Percentiles rank a stretch among this genome's conserved stretches.
Conservation (phyloP, 208 protist genomes). For the Leptomonas pyrrhocoris region DNA sequence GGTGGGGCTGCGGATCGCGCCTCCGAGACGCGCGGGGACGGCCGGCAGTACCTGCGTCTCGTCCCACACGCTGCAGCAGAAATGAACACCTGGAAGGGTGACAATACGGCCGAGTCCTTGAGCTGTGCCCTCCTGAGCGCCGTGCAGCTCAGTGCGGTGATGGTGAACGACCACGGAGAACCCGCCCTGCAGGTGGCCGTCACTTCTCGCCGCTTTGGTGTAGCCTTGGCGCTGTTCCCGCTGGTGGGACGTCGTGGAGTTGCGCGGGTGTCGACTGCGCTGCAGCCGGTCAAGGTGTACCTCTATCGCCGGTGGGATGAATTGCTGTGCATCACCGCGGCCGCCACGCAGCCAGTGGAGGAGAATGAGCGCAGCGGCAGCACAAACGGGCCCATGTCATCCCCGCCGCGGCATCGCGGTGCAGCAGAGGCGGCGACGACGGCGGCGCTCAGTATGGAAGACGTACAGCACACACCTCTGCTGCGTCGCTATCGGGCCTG, state of each 20-base stretch:
- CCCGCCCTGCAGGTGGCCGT: slow-evolving; percentile 40
- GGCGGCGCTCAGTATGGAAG: background rate
- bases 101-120: slow-evolving; percentile 24
- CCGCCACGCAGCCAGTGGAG: slow-evolving; percentile 16
- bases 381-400: background rate
- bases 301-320: slow-evolving; percentile 29
- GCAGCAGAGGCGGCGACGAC: background rate
- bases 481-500: slow-evolving; percentile 28
- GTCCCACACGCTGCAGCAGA: slow-evolving; percentile 47
- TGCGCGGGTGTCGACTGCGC: slow-evolving; percentile 23
- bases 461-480: slow-evolving; percentile 18
- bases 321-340: slow-evolving; percentile 22
- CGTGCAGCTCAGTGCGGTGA: slow-evolving; percentile 38
- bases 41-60: slow-evolving; percentile 33
- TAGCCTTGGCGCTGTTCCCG: slow-evolving; percentile 38
- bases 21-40: background rate
- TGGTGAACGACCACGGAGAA: slow-evolving; percentile 35
- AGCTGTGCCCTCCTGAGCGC: slow-evolving; percentile 23
- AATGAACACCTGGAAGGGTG: slow-evolving; percentile 36
- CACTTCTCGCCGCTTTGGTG: slow-evolving; percentile 39
- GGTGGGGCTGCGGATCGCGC: background rate
- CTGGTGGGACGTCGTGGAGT: slow-evolving; percentile 24
- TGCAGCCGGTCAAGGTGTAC: slow-evolving; percentile 29
- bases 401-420: background rate
- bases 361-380: slow-evolving; percentile 15